Percentiles rank a stretch among this genome's conserved stretches.
phyloP scores from a whole-genome alignment of 768 basidiomycete species.

The Collybia mongolica region DNA sequence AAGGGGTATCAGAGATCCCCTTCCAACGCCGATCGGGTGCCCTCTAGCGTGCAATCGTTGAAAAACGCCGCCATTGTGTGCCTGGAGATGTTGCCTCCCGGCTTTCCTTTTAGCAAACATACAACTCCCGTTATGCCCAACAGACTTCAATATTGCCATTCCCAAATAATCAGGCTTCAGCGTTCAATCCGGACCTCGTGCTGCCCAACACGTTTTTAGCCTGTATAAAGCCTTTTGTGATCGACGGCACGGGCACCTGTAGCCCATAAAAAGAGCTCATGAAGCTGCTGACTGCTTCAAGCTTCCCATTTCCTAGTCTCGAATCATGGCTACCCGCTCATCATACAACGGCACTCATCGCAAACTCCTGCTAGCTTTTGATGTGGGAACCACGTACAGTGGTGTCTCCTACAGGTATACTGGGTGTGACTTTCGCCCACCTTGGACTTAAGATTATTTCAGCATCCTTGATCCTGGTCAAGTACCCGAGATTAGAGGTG shows the following conservation, averaged over 20 bases:
- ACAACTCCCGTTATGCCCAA: no score
- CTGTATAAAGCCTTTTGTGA: background rate
- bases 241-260: background rate
- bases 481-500: slow-evolving; percentile 33
- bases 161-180: no score
- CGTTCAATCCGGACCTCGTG: no score
- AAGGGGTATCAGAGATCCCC: no score
- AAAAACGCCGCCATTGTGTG: no score
- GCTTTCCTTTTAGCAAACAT: no score
- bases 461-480: slow-evolving; percentile 33
- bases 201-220: no score
- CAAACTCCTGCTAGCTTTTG: slow-evolving; percentile 45
- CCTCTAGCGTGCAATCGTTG: no score
- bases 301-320: background rate
- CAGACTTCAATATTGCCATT: no score
- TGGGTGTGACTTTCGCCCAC: background rate
- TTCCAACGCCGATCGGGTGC: no score
- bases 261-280: slow-evolving; percentile 10
- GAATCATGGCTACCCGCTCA: slow-evolving; percentile 18
- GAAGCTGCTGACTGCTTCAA: slow-evolving; percentile 34
- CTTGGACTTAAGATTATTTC: background rate
- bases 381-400: slow-evolving; percentile 49
- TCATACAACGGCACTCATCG: slow-evolving; percentile 37
- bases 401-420: slow-evolving; percentile 39
- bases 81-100: no score